These are phyloP conservation scores for Paragyromitra xinjiangensis DNA, from an alignment of 495 filamentous ascomycete genomes.

Conservation along the genomic window DNA sequence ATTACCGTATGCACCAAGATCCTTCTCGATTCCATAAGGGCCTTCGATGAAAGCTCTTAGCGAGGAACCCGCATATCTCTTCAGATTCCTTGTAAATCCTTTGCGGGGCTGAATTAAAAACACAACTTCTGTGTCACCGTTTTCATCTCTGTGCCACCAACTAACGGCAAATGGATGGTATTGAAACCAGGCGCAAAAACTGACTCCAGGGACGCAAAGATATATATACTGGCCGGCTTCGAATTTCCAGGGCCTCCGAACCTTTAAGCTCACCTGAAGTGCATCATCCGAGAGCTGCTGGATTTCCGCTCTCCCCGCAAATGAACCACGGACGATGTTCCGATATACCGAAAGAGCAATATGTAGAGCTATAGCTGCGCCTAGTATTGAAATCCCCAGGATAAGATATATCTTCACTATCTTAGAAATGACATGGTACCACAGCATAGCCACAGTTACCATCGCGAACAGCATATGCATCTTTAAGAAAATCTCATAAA, in stretches of 20 bases:
- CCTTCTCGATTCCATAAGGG: conserved; percentile 57
- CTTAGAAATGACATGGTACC: conserved; percentile 39
- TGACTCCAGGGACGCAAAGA: conserved; percentile 52
- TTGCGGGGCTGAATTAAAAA: conserved; percentile 55
- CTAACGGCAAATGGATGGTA: conserved; percentile 58
- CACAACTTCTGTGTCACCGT: conserved; percentile 52
- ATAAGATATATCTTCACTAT: conserved; percentile 33
- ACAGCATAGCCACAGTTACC: conserved; percentile 25
- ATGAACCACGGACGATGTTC: conserved; percentile 26
- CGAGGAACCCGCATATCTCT: background rate
- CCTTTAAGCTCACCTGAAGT: conserved; percentile 34
- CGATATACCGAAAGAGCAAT: conserved; percentile 29
- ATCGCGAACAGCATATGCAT: conserved; percentile 27
- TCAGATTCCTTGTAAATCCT: conserved; percentile 58
- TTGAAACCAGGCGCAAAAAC: conserved; percentile 56
- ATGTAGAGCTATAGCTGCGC: background rate
- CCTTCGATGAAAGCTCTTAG: conserved; percentile 58
- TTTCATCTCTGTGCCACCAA: conserved; percentile 58
- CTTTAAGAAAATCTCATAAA: conserved; percentile 41
- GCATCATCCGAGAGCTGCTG: conserved; percentile 7
- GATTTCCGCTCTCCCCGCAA: conserved; percentile 12
- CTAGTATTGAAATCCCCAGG: conserved; percentile 25
- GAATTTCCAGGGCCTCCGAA: conserved; percentile 56
- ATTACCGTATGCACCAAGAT: conserved; percentile 58
- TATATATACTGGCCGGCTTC: conserved; percentile 57